Conservation (phyloP, 768 basidiomycete genomes). For the Boletus huronensis region DNA sequence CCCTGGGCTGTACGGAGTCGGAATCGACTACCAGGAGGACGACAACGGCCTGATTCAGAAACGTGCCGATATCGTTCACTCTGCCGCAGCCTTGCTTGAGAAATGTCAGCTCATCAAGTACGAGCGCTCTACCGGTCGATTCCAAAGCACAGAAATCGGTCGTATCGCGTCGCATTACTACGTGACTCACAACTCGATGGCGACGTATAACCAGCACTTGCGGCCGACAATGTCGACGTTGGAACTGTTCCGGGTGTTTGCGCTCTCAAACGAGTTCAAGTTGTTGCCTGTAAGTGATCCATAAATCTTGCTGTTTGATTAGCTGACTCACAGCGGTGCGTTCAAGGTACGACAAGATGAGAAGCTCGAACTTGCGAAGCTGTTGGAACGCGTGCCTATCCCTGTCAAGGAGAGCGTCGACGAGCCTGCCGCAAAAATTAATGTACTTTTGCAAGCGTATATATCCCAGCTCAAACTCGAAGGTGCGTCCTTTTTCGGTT, state of each 20-base stretch:
- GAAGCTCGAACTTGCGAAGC: conserved; percentile 85
- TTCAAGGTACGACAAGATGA: conserved; percentile 68
- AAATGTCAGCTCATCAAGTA: conserved; percentile 95
- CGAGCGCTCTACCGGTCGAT: conserved; percentile 80
- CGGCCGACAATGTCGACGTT: conserved; percentile 81
- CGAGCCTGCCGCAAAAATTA: conserved; percentile 96
- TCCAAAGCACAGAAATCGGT: conserved; percentile 92
- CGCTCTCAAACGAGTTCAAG: conserved; percentile 94
- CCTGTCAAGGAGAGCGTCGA: conserved; percentile 97
- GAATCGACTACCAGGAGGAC: conserved; percentile 87
- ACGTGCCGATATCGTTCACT: conserved; percentile 89
- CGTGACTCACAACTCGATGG: conserved; percentile 93
- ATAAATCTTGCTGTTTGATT: conserved; percentile 1
- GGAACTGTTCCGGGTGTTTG: conserved; percentile 94
- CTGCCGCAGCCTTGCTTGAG: conserved; percentile 89
- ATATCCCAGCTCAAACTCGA: conserved; percentile 93
- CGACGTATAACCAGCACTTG: conserved; percentile 92
- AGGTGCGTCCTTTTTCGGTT: conserved; percentile 37
- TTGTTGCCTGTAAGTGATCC: conserved; percentile 60
- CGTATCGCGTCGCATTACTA: conserved; percentile 95
- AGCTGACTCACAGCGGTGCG: background rate
- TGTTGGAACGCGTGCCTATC: conserved; percentile 92
- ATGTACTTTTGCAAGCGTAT: conserved; percentile 91
- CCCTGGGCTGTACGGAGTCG: conserved; percentile 84
- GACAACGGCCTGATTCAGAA: conserved; percentile 85